Evolutionary conservation across 352 stramenopile species (phyloP).

Genomic region (Pythium oligandrum): DNA sequence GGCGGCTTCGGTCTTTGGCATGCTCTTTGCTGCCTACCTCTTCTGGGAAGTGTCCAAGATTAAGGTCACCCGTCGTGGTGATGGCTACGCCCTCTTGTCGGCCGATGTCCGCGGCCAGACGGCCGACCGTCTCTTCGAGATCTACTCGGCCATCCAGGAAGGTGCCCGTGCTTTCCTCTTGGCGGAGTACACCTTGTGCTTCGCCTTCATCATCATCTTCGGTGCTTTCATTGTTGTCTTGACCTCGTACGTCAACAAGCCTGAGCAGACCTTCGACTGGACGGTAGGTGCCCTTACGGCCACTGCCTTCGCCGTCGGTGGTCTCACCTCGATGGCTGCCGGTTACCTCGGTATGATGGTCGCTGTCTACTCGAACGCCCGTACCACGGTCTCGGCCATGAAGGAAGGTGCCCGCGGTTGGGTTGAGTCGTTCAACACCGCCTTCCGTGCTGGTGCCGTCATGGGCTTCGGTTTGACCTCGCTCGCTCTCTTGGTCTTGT

Average conservation of each 20-base stretch:
- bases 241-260: conserved; percentile 88
- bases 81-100: conserved; percentile 76
- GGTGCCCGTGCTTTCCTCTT: conserved; percentile 97
- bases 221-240: conserved; percentile 87
- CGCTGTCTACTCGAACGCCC: conserved; percentile 98
- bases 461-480: conserved; percentile 99
- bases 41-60: conserved; percentile 89
- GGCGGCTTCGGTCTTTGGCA: conserved; percentile 59
- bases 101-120: conserved; percentile 77
- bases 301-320: conserved; percentile 97
- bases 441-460: conserved; percentile 96
- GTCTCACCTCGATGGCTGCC: conserved; percentile 95
- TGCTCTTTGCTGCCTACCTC: conserved; percentile 78
- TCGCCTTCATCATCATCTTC: conserved; percentile 94
- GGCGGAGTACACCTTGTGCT: conserved; percentile 98
- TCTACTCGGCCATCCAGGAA: conserved; percentile 96
- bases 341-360: conserved; percentile 99
- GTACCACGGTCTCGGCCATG: conserved; percentile 97
- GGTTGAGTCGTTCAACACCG: conserved; percentile 97
- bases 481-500: conserved; percentile 97
- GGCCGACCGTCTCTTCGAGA: conserved; percentile 83
- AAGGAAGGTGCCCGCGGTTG: conserved; percentile 91
- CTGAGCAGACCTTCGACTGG: conserved; percentile 82
- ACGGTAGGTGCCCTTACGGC: conserved; percentile 92
- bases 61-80: conserved; percentile 79